These are phyloP conservation scores for Pseudopithomyces maydicus DNA, from an alignment of 2,329 filamentous ascomycete species.

Conservation along the genomic window DNA sequence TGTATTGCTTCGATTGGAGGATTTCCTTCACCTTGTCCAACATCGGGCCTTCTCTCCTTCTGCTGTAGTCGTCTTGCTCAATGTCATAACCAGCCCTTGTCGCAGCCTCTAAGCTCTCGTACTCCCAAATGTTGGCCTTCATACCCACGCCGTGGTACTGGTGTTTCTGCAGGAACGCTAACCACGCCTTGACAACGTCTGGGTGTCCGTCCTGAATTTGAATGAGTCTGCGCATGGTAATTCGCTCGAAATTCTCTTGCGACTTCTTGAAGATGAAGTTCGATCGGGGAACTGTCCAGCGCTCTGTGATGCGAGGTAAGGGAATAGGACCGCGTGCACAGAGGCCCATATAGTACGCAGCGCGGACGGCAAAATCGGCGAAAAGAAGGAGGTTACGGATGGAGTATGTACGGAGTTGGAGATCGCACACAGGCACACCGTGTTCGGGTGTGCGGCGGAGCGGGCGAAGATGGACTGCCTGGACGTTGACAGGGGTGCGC, in stretches of 20 bases:
- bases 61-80: conserved; percentile 28
- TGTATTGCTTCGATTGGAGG: conserved; percentile 32
- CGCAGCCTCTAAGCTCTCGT: conserved; percentile 64
- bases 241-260: conserved; percentile 96
- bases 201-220: conserved; percentile 92
- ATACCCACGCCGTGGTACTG: conserved; percentile 96
- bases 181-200: conserved; percentile 87
- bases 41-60: conserved; percentile 38
- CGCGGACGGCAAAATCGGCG: conserved; percentile 89
- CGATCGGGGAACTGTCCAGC: conserved; percentile 89
- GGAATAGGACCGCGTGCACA: conserved; percentile 85
- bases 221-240: conserved; percentile 83
- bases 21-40: conserved; percentile 45
- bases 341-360: conserved; percentile 90
- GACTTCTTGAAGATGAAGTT: conserved; percentile 97
- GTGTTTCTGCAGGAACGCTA: conserved; percentile 89
- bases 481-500: conserved; percentile 70
- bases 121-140: conserved; percentile 98
- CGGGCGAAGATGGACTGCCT: conserved; percentile 84
- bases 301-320: conserved; percentile 82
- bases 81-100: conserved; percentile 34
- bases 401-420: conserved; percentile 91
- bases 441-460: conserved; percentile 75
- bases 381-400: conserved; percentile 92
- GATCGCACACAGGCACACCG: conserved; percentile 83